phyloP scores from a whole-genome alignment of 495 filamentous ascomycete species.

The Tuber magnatum region DNA sequence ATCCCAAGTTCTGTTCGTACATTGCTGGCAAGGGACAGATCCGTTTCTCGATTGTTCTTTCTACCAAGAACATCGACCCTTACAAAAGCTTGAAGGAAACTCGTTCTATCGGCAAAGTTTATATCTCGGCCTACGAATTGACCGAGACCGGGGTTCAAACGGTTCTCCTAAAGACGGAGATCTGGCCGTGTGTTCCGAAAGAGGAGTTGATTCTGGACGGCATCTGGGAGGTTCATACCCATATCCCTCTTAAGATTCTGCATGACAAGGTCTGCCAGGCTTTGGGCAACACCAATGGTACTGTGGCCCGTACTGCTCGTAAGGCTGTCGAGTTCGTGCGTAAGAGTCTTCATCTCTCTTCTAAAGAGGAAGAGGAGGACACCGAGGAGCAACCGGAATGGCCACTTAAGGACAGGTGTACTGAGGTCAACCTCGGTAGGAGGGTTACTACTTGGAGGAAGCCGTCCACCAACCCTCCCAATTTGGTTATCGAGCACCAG shows the following conservation, averaged over 20 bases:
- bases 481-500: not conserved
- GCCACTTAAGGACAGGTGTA: not conserved
- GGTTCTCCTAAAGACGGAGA: not conserved
- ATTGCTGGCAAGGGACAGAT: not conserved
- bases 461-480: not conserved
- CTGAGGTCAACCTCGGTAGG: not conserved
- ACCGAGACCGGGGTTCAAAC: not conserved
- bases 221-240: not conserved
- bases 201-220: not conserved
- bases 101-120: not conserved
- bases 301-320: not conserved
- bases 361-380: not conserved
- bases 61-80: not conserved
- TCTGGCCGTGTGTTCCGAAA: not conserved
- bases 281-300: not conserved
- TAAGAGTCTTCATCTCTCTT: not conserved
- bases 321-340: not conserved
- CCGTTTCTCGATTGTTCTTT: not conserved
- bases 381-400: not conserved
- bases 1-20: not conserved
- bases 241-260: not conserved
- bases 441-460: not conserved
- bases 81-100: not conserved
- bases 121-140: not conserved
- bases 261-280: not conserved